Base-by-base conservation (phyloP, 176 grass and related monocot genomes). In the Lolium perenne region DNA sequence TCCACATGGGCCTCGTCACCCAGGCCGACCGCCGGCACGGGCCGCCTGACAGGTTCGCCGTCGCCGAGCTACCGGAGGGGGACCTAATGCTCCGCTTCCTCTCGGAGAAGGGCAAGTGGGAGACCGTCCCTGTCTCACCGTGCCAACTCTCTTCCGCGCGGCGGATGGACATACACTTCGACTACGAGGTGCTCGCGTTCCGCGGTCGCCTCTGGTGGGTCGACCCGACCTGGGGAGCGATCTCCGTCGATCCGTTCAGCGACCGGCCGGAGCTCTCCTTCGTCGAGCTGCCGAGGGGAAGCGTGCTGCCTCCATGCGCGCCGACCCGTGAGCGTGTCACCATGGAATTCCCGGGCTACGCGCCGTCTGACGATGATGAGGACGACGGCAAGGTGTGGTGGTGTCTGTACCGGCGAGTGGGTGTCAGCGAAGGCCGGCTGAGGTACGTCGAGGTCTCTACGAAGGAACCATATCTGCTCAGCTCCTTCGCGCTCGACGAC, bases 281-380 rank as follows among this genome's bases (percentile, higher is more conserved):
- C 72, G 15, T 49, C 80, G 72, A 88, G 86, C 86, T 88, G 61
- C 86, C 86, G 3, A 88, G 61, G 13, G 38, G 72, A 18, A 77
- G 86, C 2, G 86, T 88, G 80, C 16, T 13, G 2, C 10, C 46
- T 50, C 22, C 71, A 35, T 1, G 3, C 1, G 63, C 13, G 32
- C 32, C 62, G 62, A 32, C 62, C 62, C 25, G 32, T 29, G 23
- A 16, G 25, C 62, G 25, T 65, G 62, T 7, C 62, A 14, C 1
- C 10, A 32, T 65, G 62, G 15, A 6, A 15, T 65, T 65, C 25
- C 13, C 6, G 62, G 13, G 7, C 60, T 4, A 63, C 32, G 2
- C 32, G 41, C 5, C 41, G 41, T 43, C 41, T 6, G 41, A 43
- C 41, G 72, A 69, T 1, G 66, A 49, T 3, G 71, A 74, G 0